Base-by-base conservation (phyloP, 1,139 yeast species). In the Meyerozyma carpophila region DNA sequence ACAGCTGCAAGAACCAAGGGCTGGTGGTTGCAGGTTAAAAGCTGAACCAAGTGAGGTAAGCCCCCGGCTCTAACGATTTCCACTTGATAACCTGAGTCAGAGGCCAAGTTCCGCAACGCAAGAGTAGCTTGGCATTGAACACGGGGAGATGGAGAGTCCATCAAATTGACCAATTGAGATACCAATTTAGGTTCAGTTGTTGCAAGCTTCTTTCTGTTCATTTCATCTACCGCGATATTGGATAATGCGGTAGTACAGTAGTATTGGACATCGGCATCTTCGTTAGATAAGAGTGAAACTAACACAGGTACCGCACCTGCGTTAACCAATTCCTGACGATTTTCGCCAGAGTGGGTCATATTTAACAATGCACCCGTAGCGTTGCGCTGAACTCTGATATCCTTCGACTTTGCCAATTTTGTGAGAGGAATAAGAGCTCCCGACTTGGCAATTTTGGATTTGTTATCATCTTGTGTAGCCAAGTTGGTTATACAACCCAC, bases 101-200 rank as follows among this genome's bases (percentile, higher is more conserved):
- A 86, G 1, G 98, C 99, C 59, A 93, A 77, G 61, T 93, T 93
- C 68, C 99, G 80, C 56, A 93, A 75, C 1, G 98, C 98, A 50
- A 93, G 74, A 5, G 98, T 95, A 0, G 98, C 98, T 68, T 93
- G 99, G 65, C 99, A 93, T 66, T 93, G 98, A 29, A 93, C 97
- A 55, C 98, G 77, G 29, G 97, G 95, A 31, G 93, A 82, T 20
- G 84, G 83, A 3, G 95, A 86, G 61, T 89, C 95, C 98, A 94
- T 93, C 51, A 93, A 75, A 51, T 79, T 80, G 34, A 94, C 97
- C 53, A 93, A 76, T 62, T 90, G 94, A 48, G 84, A 73, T 6
- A 93, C 97, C 50, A 93, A 75, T 56, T 90, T 84, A n/a, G 97
- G 97, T 66, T 93, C 98, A 3, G 96, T 87, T 48, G 88, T 84